Conservation (phyloP, 1,284 basidiomycete genomes). For the Neonothopanus nambi region DNA sequence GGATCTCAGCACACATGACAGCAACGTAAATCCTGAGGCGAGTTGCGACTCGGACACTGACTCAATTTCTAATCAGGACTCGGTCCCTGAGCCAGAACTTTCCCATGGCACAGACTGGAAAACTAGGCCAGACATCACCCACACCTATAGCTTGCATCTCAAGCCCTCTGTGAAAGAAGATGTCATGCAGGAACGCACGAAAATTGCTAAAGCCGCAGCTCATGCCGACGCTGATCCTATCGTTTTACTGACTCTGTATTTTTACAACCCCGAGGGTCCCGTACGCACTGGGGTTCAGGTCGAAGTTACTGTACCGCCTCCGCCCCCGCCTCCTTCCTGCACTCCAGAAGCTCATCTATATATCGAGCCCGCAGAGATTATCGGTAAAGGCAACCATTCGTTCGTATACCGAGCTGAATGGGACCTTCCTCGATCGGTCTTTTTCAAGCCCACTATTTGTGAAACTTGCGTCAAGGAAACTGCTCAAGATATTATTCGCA, state of each 20-base stretch:
- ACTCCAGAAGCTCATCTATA: too few species aligned
- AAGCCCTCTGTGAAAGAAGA: neutral
- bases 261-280: neutral
- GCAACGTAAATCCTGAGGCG: too few species aligned
- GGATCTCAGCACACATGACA: too few species aligned
- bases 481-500: neutral
- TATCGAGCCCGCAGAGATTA: slow-evolving; percentile 17
- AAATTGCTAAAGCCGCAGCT: neutral
- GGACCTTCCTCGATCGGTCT: slow-evolving; percentile 23
- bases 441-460: too few species aligned
- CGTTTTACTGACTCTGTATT: neutral
- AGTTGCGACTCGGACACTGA: too few species aligned
- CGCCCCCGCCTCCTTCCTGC: slow-evolving; percentile 9
- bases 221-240: neutral
- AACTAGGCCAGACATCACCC: slow-evolving; percentile 13
- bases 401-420: slow-evolving; percentile 24
- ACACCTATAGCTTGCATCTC: slow-evolving; percentile 19
- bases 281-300: neutral
- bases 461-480: neutral
- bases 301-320: slow-evolving; percentile 12
- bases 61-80: too few species aligned
- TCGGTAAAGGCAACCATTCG: slow-evolving; percentile 26
- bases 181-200: slow-evolving; percentile 9
- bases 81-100: too few species aligned
- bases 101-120: too few species aligned